Evolutionary conservation across 2,329 filamentous ascomycete species (phyloP).

Genomic region (Myriosclerotinia duriaeana): DNA sequence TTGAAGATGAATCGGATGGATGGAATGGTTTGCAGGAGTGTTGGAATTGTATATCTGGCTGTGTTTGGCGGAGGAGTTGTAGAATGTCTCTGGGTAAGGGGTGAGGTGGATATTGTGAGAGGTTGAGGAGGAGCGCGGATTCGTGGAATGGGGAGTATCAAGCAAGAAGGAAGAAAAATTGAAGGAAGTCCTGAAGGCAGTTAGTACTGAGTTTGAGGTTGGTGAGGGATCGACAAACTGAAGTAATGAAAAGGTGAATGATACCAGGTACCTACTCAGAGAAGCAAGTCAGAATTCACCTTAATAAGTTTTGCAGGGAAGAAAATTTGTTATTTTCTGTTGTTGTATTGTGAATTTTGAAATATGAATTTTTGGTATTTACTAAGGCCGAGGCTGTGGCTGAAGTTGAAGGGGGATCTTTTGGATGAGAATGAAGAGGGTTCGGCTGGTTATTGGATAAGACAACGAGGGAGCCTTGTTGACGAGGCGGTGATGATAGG

Average conservation of each 20-base stretch:
- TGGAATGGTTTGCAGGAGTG: too few relatives aligned
- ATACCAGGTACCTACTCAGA: too few relatives aligned
- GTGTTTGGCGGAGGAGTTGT: too few relatives aligned
- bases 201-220: too few relatives aligned
- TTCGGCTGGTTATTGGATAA: not conserved
- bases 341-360: not conserved
- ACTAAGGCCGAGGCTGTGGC: not conserved
- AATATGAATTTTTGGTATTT: not conserved
- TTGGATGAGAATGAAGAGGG: not conserved
- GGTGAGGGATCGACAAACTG: too few relatives aligned
- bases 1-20: not conserved
- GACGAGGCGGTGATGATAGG: not conserved
- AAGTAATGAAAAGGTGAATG: too few relatives aligned
- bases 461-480: not conserved
- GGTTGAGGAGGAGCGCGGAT: not conserved
- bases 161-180: not conserved
- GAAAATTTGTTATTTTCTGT: too few relatives aligned
- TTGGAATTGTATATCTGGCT: too few relatives aligned
- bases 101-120: not conserved
- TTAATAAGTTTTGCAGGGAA: too few relatives aligned
- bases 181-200: not conserved
- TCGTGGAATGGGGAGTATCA: not conserved
- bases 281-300: too few relatives aligned
- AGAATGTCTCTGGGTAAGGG: not conserved
- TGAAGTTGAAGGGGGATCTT: too few relatives aligned